A percentile compares a stretch with the other conserved stretches of the same genome.
These are phyloP conservation scores for Beauveria varroae DNA, from an alignment of 2,329 filamentous ascomycete genomes.

Conservation along the genomic window DNA sequence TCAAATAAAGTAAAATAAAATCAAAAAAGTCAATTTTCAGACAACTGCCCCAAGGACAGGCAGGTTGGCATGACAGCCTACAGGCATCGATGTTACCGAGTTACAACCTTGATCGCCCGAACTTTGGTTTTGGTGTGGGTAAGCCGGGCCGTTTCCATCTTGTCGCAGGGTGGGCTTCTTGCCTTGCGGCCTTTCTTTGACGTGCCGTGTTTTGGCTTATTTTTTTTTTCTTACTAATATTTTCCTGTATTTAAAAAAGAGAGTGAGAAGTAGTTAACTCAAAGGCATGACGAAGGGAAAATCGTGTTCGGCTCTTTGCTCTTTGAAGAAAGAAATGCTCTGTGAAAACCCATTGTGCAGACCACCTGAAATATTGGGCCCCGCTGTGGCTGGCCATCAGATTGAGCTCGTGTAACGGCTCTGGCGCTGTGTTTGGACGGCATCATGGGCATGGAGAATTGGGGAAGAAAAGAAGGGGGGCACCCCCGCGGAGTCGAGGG, in stretches of 20 bases:
- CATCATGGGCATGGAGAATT: background rate
- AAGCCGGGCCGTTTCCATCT: too few species aligned
- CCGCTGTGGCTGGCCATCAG: background rate
- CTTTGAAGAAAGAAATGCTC: too few species aligned
- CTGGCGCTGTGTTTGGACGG: background rate
- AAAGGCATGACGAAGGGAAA: background rate
- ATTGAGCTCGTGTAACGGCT: background rate
- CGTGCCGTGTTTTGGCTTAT: background rate
- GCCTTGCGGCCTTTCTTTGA: background rate
- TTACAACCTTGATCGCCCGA: too few species aligned
- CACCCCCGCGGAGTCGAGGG: too few species aligned
- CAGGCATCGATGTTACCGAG: too few species aligned
- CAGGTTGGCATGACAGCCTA: too few species aligned
- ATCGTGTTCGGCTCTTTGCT: too few species aligned
- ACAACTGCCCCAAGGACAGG: too few species aligned
- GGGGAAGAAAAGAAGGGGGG: background rate
- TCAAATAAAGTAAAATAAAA: too few species aligned
- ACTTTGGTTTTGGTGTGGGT: background rate
- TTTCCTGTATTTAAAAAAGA: background rate
- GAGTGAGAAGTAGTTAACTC: too few species aligned
- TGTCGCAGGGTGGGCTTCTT: background rate
- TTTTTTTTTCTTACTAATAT: background rate
- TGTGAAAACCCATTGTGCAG: background rate
- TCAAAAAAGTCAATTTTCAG: too few species aligned
- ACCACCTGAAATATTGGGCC: background rate